A percentile compares a stretch with the other conserved stretches of the same genome.
phyloP scores from a whole-genome alignment of 257 asterid species.

The Anisodus tanguticus region DNA sequence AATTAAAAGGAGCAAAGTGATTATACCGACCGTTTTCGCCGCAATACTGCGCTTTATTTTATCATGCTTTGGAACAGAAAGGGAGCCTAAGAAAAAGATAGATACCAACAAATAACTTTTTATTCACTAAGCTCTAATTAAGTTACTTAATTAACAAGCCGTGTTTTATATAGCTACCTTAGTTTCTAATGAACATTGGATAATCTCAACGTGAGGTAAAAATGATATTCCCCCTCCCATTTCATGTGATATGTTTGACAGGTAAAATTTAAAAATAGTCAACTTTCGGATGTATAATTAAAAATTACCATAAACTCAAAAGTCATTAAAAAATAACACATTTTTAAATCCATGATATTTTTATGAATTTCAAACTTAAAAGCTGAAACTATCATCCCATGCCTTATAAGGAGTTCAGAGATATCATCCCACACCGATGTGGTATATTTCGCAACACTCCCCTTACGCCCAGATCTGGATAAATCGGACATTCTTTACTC shows the following conservation, averaged over 20 bases:
- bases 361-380: neutral
- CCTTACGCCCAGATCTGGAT: too few relatives aligned
- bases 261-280: neutral
- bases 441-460: too few relatives aligned
- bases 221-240: fast-evolving
- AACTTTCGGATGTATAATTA: neutral
- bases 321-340: neutral
- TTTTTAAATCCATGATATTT: neutral
- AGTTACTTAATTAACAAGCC: neutral
- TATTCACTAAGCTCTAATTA: neutral
- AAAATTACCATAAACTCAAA: neutral
- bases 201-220: neutral
- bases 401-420: too few relatives aligned
- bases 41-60: neutral
- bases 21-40: slow-evolving; percentile 2
- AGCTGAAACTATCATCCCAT: too few relatives aligned
- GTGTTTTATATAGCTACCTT: too few relatives aligned
- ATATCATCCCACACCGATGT: too few relatives aligned
- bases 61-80: neutral
- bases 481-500: too few relatives aligned
- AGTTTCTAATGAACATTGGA: neutral
- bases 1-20: slow-evolving; percentile 32
- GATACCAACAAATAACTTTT: slow-evolving; percentile 21
- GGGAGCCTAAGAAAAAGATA: neutral
- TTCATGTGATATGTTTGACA: neutral